Base-by-base conservation (phyloP, 2,329 filamentous ascomycete species). In the Lachnellula hyalina region DNA sequence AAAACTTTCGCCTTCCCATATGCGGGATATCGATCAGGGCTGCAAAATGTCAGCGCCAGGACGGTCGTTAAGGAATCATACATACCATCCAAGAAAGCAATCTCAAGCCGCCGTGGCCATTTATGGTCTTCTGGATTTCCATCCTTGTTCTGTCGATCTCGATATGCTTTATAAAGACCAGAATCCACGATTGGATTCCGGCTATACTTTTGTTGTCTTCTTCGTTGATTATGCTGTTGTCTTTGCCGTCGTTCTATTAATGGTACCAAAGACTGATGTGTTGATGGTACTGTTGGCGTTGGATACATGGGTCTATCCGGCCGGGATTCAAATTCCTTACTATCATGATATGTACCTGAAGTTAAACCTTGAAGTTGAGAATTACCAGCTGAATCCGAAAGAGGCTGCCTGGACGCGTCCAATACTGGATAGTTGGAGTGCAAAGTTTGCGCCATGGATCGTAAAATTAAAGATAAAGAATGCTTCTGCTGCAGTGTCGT, bases 11-110 rank as follows among this genome's bases (percentile, higher is more conserved):
- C 49, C 83, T 77, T 34, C 83, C 83, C 78, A 87, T 85, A 61
- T 80, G 77, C 45, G 84, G 84, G 67, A 87, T 84, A 48, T 85
- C 73, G 49, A 86, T 72, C 12, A 87, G 76, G 52, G 84, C 84
- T 87, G 57, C 15, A 21, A 44, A 25, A 28, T 32, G 60, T 70
- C 15, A 71, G 57, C 46, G 53, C 14, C 41, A 46, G 21, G 12
- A 25, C 7, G 42, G 12, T 11, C 42, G 2, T 17, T 7, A 40
- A 35, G 21, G 36, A 38, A 11, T 47, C 17, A 21, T 50, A 66
- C 78, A 72, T 71, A 86, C 84, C 82, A 71, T 87, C 84, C 56
- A 87, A 77, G 64, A 87, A 87, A 35, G 82, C 81, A 73, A 82
- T 77, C 66, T 87, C 84, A 8, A 87, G 74, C 61, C 82, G 77